Conservation (phyloP, 78 protist species). For the Salpingoeca rosetta region DNA sequence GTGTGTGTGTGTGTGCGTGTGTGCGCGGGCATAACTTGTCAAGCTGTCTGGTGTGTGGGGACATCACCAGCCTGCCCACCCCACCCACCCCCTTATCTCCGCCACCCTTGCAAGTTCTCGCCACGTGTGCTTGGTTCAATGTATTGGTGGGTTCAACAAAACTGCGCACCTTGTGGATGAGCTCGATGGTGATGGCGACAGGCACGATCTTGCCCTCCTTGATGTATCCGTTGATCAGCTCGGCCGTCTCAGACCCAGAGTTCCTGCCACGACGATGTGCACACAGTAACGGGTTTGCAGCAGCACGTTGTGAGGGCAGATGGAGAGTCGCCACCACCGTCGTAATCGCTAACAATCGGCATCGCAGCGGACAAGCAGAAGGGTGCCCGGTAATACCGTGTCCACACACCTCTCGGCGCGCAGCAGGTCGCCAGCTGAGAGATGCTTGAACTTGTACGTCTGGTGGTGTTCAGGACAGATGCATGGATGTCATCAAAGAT, state of each 20-base stretch:
- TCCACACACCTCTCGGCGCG: slow-evolving; percentile 22
- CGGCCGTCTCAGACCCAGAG: slow-evolving; percentile 2
- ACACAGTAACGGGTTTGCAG: neutral
- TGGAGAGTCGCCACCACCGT: neutral
- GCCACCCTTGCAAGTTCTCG: no score
- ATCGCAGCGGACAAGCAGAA: neutral
- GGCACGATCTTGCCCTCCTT: slow-evolving; percentile 30
- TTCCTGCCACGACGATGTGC: neutral
- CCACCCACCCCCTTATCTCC: no score
- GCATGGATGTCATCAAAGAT: neutral
- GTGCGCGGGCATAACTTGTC: no score
- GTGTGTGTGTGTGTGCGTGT: neutral
- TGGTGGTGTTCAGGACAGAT: neutral
- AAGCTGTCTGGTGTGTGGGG: no score
- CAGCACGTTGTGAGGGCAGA: neutral
- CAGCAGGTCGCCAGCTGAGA: slow-evolving; percentile 42
- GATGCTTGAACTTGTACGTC: slow-evolving; percentile 22
- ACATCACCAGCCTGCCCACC: no score
- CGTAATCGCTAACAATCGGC: neutral
- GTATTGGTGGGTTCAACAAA: no score
- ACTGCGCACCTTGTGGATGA: slow-evolving; percentile 2
- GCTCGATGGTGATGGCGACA: slow-evolving; percentile 12
- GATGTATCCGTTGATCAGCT: slow-evolving; percentile 17
- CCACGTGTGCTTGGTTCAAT: no score
- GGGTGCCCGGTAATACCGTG: neutral